Evolutionary conservation across 306 rosid genomes (phyloP), one percentile per base, ranked within the genome.

Genomic region (Pyrus pyrifolia): DNA sequence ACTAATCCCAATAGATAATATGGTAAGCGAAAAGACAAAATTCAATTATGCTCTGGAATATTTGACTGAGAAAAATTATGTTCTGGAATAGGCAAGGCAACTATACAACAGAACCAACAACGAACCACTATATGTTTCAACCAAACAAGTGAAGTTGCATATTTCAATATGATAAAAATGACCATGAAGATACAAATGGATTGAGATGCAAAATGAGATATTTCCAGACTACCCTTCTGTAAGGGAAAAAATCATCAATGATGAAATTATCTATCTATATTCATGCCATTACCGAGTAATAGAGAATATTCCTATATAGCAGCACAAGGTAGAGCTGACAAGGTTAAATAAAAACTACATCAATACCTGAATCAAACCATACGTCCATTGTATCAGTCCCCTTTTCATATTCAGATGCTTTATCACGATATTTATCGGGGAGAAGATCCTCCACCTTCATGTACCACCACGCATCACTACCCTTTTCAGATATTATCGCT

Each of bases 381-480:
- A 95, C 99, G 83, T 95, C 99, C 99, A 95, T 95, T 63, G 99
- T 96, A 83, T 96, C 99, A 57, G 97, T 89, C 72, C 99, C 98
- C 81, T 96, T 96, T 77, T 92, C 99, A 82, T 89, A 96, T 55
- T 96, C 93, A 49, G 96, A 86, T 25, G 99, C 99, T 83, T 83
- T 84, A 73, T 89, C 90, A 38, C 79, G 91, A 78, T 96, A 96
- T 76, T 83, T 89, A 81, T 75, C 70, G 44, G 99, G 98, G 58
- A 96, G 98, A 81, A 96, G 99, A 65, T 92, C 93, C 83, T 91
- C 93, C 71, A 96, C 93, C 78, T 80, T 87, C 98, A 96, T 89
- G 88, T 89, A 89, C 98, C 99, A 96, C 99, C 99, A 96, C 52
- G 98, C 99, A 85, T 96, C 99, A 83, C 99, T 91, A 74, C 99